Conservation (phyloP, 495 filamentous ascomycete species). For the Annulohypoxylon maeteangense region DNA sequence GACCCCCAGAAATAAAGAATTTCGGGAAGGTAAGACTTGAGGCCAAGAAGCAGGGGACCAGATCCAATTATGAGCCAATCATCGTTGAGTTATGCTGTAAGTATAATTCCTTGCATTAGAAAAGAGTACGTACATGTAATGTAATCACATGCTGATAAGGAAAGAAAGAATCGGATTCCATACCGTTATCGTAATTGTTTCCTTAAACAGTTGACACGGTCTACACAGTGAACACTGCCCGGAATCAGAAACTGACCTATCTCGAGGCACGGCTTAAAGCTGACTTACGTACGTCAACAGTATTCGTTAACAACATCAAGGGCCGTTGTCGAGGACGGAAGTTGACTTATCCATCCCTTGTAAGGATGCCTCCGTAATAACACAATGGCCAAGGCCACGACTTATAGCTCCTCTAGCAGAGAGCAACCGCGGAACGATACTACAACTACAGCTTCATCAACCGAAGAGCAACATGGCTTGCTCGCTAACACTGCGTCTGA, state of each 20-base stretch:
- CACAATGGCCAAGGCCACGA: conserved; percentile 59
- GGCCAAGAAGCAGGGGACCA: conserved; percentile 41
- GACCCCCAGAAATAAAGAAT: conserved; percentile 23
- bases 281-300: conserved; percentile 22
- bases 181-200: conserved; percentile 22
- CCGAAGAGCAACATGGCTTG: conserved; percentile 60
- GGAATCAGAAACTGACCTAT: background rate
- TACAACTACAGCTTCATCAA: conserved; percentile 33
- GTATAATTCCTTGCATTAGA: conserved; percentile 29
- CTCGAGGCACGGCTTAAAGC: conserved; percentile 32
- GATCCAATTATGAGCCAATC: conserved; percentile 19
- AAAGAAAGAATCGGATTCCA: conserved; percentile 8
- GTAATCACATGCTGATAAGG: conserved; percentile 40
- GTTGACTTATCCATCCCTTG: conserved; percentile 13
- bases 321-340: conserved; percentile 31
- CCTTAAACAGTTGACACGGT: conserved; percentile 4
- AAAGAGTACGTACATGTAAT: background rate
- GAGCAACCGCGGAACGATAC: conserved; percentile 38
- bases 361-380: conserved; percentile 53
- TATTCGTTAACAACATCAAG: background rate
- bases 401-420: conserved; percentile 48
- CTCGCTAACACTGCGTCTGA: conserved; percentile 49
- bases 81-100: background rate
- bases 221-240: conserved; percentile 2
- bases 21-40: conserved; percentile 24